A percentile compares a stretch with the other conserved stretches of the same genome.
Evolutionary conservation across 306 rosid species (phyloP).

Genomic region (Prinsepia uniflora): DNA sequence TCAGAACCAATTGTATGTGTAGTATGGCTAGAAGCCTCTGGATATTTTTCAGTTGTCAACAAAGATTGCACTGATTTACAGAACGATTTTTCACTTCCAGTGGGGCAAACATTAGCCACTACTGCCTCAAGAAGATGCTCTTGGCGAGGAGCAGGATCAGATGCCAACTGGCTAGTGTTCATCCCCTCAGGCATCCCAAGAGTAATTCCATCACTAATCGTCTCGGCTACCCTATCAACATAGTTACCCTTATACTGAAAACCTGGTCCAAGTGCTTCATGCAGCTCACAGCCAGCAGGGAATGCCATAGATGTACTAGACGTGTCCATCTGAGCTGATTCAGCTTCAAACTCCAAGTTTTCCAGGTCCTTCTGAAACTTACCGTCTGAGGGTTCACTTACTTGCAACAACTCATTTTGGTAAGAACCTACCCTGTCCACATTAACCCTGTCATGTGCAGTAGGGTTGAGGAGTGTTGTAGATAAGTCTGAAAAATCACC

Average conservation of each 20-base stretch:
- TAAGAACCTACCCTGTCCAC: constrained; percentile 24
- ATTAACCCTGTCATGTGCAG: constrained; percentile 43
- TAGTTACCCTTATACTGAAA: constrained; percentile 49
- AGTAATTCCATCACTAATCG: constrained; percentile 40
- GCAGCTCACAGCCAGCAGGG: constrained; percentile 96
- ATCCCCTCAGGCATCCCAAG: constrained; percentile 46
- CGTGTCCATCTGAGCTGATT: constrained; percentile 33
- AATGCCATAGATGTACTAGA: constrained; percentile 49
- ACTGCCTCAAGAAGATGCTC: constrained; percentile 94
- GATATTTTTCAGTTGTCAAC: constrained; percentile 48
- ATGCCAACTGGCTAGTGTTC: constrained; percentile 59
- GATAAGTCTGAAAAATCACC: constrained; percentile 46
- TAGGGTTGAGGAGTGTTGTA: constrained; percentile 37
- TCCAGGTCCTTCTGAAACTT: constrained; percentile 36
- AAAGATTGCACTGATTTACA: constrained; percentile 63
- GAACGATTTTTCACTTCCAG: constrained; percentile 55
- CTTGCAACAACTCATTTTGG: constrained; percentile 34
- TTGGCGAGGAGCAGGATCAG: constrained; percentile 53
- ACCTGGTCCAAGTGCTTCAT: constrained; percentile 91
- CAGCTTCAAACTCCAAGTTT: constrained; percentile 34
- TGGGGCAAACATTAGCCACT: constrained; percentile 62
- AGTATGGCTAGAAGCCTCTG: constrained; percentile 59
- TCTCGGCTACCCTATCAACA: constrained; percentile 43
- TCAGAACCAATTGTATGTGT: constrained; percentile 48
- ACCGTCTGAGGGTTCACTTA: constrained; percentile 37